Evolutionary conservation across 441 rosid genomes (phyloP), one percentile per base, ranked within the genome.

Genomic region (Gossypium gossypioides): DNA sequence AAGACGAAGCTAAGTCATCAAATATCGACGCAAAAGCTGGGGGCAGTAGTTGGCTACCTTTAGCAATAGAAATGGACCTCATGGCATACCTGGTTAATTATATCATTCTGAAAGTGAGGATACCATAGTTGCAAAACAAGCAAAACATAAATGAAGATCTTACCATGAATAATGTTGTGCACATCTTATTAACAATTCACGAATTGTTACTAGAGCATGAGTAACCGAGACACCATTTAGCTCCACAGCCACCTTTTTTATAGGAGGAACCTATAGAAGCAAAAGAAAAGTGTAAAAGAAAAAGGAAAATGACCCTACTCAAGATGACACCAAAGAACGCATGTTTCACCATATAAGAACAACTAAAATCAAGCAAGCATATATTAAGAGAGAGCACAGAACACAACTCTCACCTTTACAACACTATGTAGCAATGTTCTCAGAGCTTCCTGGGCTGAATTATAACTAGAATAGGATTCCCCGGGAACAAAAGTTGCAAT

Each of bases 91-190:
- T 92, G 85, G 72, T 77, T 3, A 54, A 71, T 74, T 40, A 72
- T 50, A 74, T 69, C 27, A 44, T 50, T 13, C 61, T 50, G 55
- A 76, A 55, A 60, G 72, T 74, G 61, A 71, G 52, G 48, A 13
- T 24, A 55, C 74, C 58, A 8, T 55, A 69, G 16, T 48, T 46
- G 29, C 40, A 58, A 64, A 52, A 65, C 56, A 72, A 65, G 40
- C 5, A 57, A 71, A 68, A 46, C 50, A 50, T 22, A 71, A 32
- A 37, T 67, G 66, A 71, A 66, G 22, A 67, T 25, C 76, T 77
- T 85, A 92, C 99, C 97, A 95, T 82, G 97, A 88, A 86, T 92
- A 94, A 81, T 92, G 99, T 73, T 88, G 91, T 69, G 92, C 90
- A 71, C 96, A 92, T 85, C 88, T 88, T 59, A 87, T 73, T 70